Evolutionary conservation across 2,329 filamentous ascomycete genomes (phyloP), one percentile per base, ranked within the genome.

Genomic region (Fusarium annulatum): DNA sequence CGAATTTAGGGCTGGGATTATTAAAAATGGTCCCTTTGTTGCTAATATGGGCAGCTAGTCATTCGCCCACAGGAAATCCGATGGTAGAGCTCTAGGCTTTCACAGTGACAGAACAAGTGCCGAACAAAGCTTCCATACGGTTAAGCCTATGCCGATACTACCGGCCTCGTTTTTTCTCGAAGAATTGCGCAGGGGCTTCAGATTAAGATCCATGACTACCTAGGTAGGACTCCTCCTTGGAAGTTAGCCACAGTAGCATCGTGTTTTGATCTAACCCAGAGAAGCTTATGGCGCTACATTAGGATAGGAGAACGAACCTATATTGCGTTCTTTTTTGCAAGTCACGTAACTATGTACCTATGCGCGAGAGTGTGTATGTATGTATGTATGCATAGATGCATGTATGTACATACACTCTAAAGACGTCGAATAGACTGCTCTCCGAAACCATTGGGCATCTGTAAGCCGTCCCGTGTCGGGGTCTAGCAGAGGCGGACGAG

Each of bases 51-150:
- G 26, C 38, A 45, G 36, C 30, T 42, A 65, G 30, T 33, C 43
- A 57, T 43, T 58, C 38, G n/a, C 30, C 18, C 53, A 57, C 39
- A 46, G 39, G 30, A 57, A 57, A 21, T 57, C 28, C 26, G 28
- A 46, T 34, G 53, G 42, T 18, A 57, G 41, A 58, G 55, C 55
- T 58, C 23, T n/a, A 49, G 33, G 30, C 55, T 58, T 52, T 65
- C 51, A 41, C 34, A 52, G 62, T 58, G 51, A 64, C 64, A 69
- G 65, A 38, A 64, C 65, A 69, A 69, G 59, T 69, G 65, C 67
- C 67, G 67, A 69, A 65, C 59, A 65, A 57, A 69, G 67, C 61
- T 70, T 70, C 60, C 55, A 70, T 66, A 67, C 60, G 53, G 66
- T 70, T 66, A 65, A 53, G 42, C 46, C 53, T 52, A 65, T 70